Evolutionary conservation across 768 basidiomycete species (phyloP), one percentile per base, ranked within the genome.

Genomic region (Coprinellus aureogranulatus): DNA sequence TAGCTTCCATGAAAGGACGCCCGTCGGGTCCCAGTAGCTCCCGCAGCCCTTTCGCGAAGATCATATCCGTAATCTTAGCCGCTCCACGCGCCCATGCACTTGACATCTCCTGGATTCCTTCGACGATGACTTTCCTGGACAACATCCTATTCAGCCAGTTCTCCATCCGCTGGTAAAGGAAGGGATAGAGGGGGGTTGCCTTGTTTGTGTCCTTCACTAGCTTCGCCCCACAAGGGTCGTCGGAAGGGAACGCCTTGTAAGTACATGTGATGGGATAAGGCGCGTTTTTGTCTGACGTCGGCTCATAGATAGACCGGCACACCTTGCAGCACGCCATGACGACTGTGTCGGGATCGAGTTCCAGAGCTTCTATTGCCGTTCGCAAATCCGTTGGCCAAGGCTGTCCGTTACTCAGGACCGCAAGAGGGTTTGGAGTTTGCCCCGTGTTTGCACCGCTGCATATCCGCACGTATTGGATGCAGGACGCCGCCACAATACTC

Each of bases 141-240:
- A 73, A 25, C 54, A 68, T 71, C 2, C 64, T 25, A 6, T 66
- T 62, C 2, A 69, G 57, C 18, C 68, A 51, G 3, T n/a, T 42
- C 26, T 42, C 50, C 55, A 26, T 44, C 14, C 22, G 41, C 18
- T 39, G 55, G 39, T 42, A 27, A 22, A 44, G 41, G 41, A 44
- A 44, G 41, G 41, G 41, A 44, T 44, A n/a, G 8, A 44, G 14
- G 41, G 41, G 41, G 8, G 41, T 44, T n/a, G 14, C 16, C 18
- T 44, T 44, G 8, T 22, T 22, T 10, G 22, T 39, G 4, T 25
- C 26, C 42, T 46, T 30, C 34, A 30, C 20, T 28, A 55, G 44
- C n/a, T 31, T 22, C 10, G 5, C 28, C 16, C 41, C 41, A n/a
- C 41, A 44, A 16, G 41, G 16, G 16, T 16, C 8, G 4, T 22